Base-by-base conservation (phyloP, 768 basidiomycete species). In the Strobilomyces echinocephalus region DNA sequence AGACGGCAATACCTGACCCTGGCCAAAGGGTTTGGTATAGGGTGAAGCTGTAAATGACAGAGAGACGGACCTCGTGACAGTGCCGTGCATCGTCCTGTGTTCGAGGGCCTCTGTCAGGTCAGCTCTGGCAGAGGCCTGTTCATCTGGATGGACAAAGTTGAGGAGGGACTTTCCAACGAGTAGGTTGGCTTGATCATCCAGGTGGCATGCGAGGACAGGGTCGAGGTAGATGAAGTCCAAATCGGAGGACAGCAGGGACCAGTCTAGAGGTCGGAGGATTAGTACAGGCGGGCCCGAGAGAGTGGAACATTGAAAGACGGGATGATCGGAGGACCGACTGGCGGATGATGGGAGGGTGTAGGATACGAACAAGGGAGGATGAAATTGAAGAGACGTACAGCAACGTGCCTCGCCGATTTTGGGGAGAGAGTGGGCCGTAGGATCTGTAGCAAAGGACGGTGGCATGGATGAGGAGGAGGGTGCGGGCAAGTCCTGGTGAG, bases 81-180 rank as follows among this genome's bases (percentile, higher is more conserved):
- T 89, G 57, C 91, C 91, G 67, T 91, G 87, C 53, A 91, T 74
- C 2, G 85, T 89, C 61, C 83, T 80, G 61, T 80, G 82, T 49
- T 87, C 79, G 52, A 92, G 76, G 15, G 90, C 88, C 46, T 81
- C 78, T 49, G 83, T 79, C 38, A 93, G 77, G 73, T 93, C 91
- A 11, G 79, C 73, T 60, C 80, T 79, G 5, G 91, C 91, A 10
- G 85, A 85, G 0, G 79, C 75, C 60, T 86, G 82, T 62, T 93
- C 91, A 57, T 91, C 89, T 55, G 91, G 91, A 64, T 93, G 91
- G 34, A 93, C 85, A 66, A 89, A 93, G 38, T 76, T 74, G 52
- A 92, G 74, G 42, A 93, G 78, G 16, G 83, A 82, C 64, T 80
- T 82, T 58, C 85, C 87, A 54, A 88, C 73, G 61, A 93, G 79